Evolutionary conservation across 2,329 filamentous ascomycete species (phyloP).

Genomic region (Myriosclerotinia scirpicola): DNA sequence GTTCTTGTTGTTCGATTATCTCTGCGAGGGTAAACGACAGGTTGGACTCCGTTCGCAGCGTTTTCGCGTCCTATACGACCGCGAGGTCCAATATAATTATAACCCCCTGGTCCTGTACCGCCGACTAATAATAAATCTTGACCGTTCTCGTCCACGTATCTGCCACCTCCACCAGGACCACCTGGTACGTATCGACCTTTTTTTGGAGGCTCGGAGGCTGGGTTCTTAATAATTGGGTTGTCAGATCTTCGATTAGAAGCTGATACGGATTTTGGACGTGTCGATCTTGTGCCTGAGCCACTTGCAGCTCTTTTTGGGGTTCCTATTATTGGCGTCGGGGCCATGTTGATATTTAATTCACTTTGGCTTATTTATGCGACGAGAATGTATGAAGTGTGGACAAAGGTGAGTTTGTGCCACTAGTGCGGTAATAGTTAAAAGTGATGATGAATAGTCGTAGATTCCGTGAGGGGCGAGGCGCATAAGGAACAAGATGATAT

Average conservation of each 20-base stretch:
- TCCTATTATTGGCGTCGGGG: constrained; percentile 22
- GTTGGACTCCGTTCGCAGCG: constrained; percentile 47
- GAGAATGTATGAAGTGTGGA: constrained; percentile 14
- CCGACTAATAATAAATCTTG: constrained; percentile 55
- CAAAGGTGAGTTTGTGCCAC: constrained; percentile 20
- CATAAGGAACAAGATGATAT: constrained; percentile 14
- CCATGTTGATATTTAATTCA: constrained; percentile 20
- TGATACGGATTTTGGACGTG: constrained; percentile 35
- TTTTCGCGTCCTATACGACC: constrained; percentile 54
- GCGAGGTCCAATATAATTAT: constrained; percentile 53
- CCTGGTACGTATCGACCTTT: constrained; percentile 78
- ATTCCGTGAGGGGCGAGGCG: constrained; percentile 24
- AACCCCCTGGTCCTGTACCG: constrained; percentile 49
- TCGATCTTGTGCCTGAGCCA: constrained; percentile 23
- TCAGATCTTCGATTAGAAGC: constrained; percentile 29
- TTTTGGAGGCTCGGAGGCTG: constrained; percentile 53
- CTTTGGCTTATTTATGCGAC: constrained; percentile 14
- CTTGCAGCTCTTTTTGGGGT: constrained; percentile 23
- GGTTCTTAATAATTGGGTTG: constrained; percentile 31
- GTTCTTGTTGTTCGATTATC: constrained; percentile 58
- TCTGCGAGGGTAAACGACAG: constrained; percentile 49
- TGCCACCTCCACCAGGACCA: constrained; percentile 79
- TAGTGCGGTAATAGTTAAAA: constrained; percentile 8
- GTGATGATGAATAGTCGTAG: constrained; percentile 15
- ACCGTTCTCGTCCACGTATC: constrained; percentile 75